phyloP scores from a whole-genome alignment of 2,329 filamentous ascomycete genomes.

The Mycosphaerella arachidis region DNA sequence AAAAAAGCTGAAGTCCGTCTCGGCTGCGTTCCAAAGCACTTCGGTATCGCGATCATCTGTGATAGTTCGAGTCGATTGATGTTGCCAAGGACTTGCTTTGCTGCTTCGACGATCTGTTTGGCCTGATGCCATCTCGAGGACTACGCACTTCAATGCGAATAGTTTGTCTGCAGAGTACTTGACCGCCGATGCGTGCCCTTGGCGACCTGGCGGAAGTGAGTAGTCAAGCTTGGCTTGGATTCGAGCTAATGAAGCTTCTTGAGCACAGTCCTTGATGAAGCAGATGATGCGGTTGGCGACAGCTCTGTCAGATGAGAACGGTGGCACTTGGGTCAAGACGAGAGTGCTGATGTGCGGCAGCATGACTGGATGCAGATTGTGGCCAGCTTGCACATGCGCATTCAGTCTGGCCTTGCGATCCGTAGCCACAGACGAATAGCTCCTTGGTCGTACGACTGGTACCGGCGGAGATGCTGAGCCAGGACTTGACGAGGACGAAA shows the following conservation, averaged over 20 bases:
- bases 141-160: conserved; percentile 53
- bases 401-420: conserved; percentile 29
- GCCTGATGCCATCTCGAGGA: conserved; percentile 51
- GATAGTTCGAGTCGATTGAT: conserved; percentile 48
- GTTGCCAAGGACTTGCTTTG: conserved; percentile 43
- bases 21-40: conserved; percentile 55
- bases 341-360: conserved; percentile 52
- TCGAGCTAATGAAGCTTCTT: conserved; percentile 50
- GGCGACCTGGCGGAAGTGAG: conserved; percentile 53
- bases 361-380: conserved; percentile 50
- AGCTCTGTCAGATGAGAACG: conserved; percentile 29
- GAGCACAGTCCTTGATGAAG: conserved; percentile 55
- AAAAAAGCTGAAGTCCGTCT: conserved; percentile 54
- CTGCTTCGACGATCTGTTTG: conserved; percentile 14
- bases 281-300: conserved; percentile 46
- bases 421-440: conserved; percentile 28
- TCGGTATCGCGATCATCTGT: conserved; percentile 58
- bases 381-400: conserved; percentile 19
- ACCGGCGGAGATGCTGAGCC: conserved; percentile 8
- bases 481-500: background rate
- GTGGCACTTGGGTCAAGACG: conserved; percentile 54
- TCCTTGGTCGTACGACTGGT: conserved; percentile 19
- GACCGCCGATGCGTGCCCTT: conserved; percentile 45
- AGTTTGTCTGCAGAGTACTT: conserved; percentile 36
- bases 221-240: conserved; percentile 55